phyloP scores from a whole-genome alignment of 768 basidiomycete genomes.

The Russula earlei region DNA sequence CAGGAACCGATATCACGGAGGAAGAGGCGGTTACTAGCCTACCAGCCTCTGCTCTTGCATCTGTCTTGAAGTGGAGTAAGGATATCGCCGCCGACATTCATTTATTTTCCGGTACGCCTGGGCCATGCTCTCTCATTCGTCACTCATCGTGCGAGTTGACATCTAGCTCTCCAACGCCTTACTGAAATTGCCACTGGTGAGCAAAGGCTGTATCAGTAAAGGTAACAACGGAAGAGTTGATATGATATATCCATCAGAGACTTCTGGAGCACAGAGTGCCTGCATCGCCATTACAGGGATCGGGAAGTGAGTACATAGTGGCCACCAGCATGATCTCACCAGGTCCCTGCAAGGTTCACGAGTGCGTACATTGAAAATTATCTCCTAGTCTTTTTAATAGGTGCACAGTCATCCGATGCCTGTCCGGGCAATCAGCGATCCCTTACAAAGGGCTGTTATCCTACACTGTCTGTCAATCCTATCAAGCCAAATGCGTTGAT shows the following conservation, averaged over 20 bases:
- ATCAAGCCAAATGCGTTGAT: not conserved
- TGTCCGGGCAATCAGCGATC: slow-evolving; percentile 48
- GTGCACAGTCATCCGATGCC: slow-evolving; percentile 46
- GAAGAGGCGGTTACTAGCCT: slow-evolving; percentile 48
- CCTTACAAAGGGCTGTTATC: slow-evolving; percentile 57
- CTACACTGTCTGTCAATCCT: slow-evolving; percentile 42
- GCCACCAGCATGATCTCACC: slow-evolving; percentile 57
- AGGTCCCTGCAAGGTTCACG: slow-evolving; percentile 55
- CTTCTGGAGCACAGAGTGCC: slow-evolving; percentile 56
- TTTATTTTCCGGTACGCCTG: slow-evolving; percentile 43
- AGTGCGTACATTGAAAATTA: slow-evolving; percentile 34
- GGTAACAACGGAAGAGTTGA: not conserved
- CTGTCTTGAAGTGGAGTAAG: slow-evolving; percentile 66
- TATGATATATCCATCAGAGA: slow-evolving; percentile 32
- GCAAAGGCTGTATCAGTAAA: not conserved
- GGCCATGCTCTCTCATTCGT: not conserved
- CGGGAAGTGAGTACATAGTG: slow-evolving; percentile 62
- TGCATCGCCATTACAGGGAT: slow-evolving; percentile 60
- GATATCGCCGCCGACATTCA: slow-evolving; percentile 69
- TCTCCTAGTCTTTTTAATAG: not conserved
- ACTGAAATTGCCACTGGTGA: slow-evolving; percentile 64
- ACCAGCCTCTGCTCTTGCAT: slow-evolving; percentile 51
- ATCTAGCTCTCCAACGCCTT: slow-evolving; percentile 47
- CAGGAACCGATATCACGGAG: slow-evolving; percentile 33
- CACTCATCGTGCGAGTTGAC: slow-evolving; percentile 18